phyloP scores from a whole-genome alignment of 768 basidiomycete genomes.

The Tephrocybe rancida region DNA sequence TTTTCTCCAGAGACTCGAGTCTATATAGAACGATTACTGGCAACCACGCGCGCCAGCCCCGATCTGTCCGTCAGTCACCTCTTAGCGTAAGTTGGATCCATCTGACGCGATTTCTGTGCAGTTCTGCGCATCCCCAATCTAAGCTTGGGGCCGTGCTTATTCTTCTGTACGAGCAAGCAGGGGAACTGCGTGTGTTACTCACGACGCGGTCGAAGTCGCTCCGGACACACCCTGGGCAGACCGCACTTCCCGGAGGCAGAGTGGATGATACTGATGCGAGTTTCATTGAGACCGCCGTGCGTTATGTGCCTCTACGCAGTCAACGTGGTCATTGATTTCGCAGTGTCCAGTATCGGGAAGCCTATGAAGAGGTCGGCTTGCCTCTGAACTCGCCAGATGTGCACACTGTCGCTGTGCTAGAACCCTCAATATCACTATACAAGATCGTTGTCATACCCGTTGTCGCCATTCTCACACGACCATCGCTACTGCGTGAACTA shows the following conservation, averaged over 20 bases:
- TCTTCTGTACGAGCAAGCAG: conserved; percentile 73
- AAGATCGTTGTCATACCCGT: conserved; percentile 79
- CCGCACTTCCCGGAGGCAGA: conserved; percentile 84
- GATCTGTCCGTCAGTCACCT: conserved; percentile 55
- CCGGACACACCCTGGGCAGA: conserved; percentile 78
- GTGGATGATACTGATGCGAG: conserved; percentile 66
- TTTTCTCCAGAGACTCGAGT: conserved; percentile 28
- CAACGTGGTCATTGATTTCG: background rate
- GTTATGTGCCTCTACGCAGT: background rate
- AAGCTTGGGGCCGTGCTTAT: conserved; percentile 80
- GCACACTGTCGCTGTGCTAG: conserved; percentile 60
- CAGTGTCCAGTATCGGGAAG: conserved; percentile 68
- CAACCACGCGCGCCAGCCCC: conserved; percentile 32
- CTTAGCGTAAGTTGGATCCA: conserved; percentile 9
- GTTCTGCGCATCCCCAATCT: conserved; percentile 31
- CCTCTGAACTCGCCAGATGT: conserved; percentile 58
- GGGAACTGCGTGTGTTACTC: conserved; percentile 71
- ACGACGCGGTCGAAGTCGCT: conserved; percentile 84
- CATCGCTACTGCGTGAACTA: conserved; percentile 51
- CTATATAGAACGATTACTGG: conserved; percentile 44
- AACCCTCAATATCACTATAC: conserved; percentile 70
- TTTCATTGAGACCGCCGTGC: conserved; percentile 74
- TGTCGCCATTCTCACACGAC: conserved; percentile 66
- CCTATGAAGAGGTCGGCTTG: conserved; percentile 81
- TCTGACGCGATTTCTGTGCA: conserved; percentile 19